Base-by-base conservation (phyloP, 2,329 filamentous ascomycete genomes). In the Leptodontidium sp. region DNA sequence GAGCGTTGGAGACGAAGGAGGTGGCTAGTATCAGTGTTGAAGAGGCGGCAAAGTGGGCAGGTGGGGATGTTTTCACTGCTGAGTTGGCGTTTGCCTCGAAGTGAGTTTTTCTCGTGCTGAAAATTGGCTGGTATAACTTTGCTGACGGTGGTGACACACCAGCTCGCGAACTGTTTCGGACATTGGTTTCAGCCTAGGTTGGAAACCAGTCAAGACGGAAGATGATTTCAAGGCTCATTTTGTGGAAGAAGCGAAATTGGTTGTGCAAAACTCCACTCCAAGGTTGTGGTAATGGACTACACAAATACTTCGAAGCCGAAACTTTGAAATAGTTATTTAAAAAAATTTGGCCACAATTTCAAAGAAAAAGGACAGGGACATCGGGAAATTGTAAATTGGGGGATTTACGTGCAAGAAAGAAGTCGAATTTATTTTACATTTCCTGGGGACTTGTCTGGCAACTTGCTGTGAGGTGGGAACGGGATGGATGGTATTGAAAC, bases 21-120 rank as follows among this genome's bases (percentile, higher is more conserved):
- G 12, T 45, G 4, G 17, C 11, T 12, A 12, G 69, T 15, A 50
- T 80, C 7, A 62, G 58, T 1, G 68, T 82, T 9, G 63, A 76
- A 5, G 78, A 80, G 35, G 77, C 64, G 21, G 68, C 70, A 38
- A 64, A 72, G 59, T 74, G 38, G 70, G 52, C 55, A 52, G 68
- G 67, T 2, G 67, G 69, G 9, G 64, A 68, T 43, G 68, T 68
- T 53, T 70, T 71, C 12, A 50, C 75, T 38, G 68, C 74, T 15
- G 80, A 83, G 74, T 68, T 81, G 6, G 78, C 73, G 0, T 76
- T 80, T 40, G 75, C 77, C 12, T 78, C 76, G 58, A 75, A 76
- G 70, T 72, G 65, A 55, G 70, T 72, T 26, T 38, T 43, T 17
- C 17, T 64, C 6, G 29, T 14, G 0, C 12, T 45, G 17, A 17